Base-by-base conservation (phyloP, 148 eudicot species). In the Simmondsia chinensis region DNA sequence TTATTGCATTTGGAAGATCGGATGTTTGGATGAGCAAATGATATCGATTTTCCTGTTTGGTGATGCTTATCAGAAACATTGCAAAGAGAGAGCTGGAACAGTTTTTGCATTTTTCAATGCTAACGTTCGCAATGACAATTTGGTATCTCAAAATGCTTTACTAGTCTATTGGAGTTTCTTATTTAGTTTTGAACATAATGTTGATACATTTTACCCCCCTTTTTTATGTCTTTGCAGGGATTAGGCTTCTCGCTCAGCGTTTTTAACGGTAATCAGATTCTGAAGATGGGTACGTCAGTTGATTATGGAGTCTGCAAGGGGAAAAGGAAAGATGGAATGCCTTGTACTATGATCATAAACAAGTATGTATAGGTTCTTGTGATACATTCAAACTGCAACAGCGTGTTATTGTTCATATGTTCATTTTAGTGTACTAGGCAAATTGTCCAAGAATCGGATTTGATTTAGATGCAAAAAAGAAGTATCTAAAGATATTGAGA, bases 261-360 rank as follows among this genome's bases (percentile, higher is more conserved):
- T 23, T 79, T 52, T 61, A 63, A 68, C 33, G 75, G 71, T 53
- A 66, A 66, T 48, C 93, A 91, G 57, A 57, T 91, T 40, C 43
- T 91, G 51, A 91, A 82, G 75, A 62, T 91, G 17, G 97, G 97
- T 20, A 76, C 79, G 29, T 91, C 97, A 39, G 56, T 63, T 29
- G 97, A 91, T 76, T 79, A 66, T 60, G 97, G 79, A 51, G 75
- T 79, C 55, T 91, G 97, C 74, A 75, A 68, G 51, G 96, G 83
- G 5, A 76, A 67, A 59, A 76, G 63, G 80, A 82, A 75, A 70
- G 91, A 78, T 64, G 93, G 91, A 13, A 28, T 54, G 56, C 64
- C 73, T 37, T 91, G 97, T 66, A 59, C 79, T 16, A 40, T 65
- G 47, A 75, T 58, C 44, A 62, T 85, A 46, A 72, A 91, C 50